Evolutionary conservation across 2,329 filamentous ascomycete species (phyloP).

Genomic region (Pezicula carpinea): DNA sequence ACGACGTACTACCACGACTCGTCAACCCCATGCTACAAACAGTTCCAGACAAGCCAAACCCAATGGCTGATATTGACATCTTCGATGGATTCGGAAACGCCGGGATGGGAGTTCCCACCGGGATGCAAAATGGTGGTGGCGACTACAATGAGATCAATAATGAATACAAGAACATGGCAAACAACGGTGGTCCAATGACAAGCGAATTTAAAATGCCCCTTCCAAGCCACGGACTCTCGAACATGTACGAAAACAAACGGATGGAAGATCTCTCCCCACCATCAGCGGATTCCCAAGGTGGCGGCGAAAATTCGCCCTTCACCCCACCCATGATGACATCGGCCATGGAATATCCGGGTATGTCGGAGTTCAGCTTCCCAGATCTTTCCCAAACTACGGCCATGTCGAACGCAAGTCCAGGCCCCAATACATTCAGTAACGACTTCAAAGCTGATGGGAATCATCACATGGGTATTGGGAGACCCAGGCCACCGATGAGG

Average conservation of each 20-base stretch:
- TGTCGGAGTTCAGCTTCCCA: constrained; percentile 1
- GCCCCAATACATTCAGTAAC: constrained; percentile 6
- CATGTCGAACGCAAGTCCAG: background rate
- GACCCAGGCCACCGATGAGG: constrained; percentile 19
- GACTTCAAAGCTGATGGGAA: constrained; percentile 1
- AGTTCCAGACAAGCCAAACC: constrained; percentile 45
- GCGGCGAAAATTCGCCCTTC: background rate
- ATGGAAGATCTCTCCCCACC: background rate
- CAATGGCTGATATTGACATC: constrained; percentile 46
- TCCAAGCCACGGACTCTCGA: background rate
- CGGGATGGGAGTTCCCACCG: constrained; percentile 43
- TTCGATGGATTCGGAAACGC: constrained; percentile 63
- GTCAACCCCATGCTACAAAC: constrained; percentile 56
- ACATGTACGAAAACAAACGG: constrained; percentile 2
- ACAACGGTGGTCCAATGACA: constrained; percentile 15
- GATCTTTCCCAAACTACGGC: background rate
- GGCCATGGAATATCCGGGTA: constrained; percentile 1
- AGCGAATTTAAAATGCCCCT: constrained; percentile 1
- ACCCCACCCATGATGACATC: constrained; percentile 1
- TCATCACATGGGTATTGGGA: constrained; percentile 9
- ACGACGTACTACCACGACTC: constrained; percentile 62
- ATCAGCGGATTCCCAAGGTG: background rate
- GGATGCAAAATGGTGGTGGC: constrained; percentile 18
- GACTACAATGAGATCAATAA: constrained; percentile 21
- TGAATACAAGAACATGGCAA: constrained; percentile 26